Percentiles rank a stretch among this genome's conserved stretches.
Conservation (phyloP, 1,139 yeast genomes). For the Zygosaccharomyces pseudobailii region DNA sequence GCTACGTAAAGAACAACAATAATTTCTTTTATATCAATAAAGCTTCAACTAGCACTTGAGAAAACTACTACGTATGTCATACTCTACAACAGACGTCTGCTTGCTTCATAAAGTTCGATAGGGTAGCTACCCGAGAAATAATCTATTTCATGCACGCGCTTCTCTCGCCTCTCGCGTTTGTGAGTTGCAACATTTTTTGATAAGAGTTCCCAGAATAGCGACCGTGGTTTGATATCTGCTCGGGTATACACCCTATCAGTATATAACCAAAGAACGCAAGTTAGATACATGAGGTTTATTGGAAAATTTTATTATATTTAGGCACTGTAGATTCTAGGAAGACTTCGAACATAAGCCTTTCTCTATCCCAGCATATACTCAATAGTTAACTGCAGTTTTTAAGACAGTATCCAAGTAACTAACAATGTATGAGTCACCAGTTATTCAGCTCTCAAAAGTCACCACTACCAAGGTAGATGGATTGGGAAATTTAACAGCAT, state of each 20-base stretch:
- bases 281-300: no score
- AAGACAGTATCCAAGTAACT: neutral
- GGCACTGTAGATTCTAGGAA: no score
- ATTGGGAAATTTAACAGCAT: slow-evolving; percentile 10
- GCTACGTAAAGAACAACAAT: neutral
- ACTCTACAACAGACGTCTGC: neutral
- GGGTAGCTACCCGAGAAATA: neutral
- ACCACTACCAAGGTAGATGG: slow-evolving; percentile 6
- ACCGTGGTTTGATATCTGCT: neutral
- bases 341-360: no score
- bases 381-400: no score
- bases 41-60: neutral
- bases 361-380: no score
- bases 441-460: slow-evolving; percentile 4
- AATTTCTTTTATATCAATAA: neutral
- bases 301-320: no score
- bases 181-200: neutral
- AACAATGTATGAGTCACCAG: slow-evolving; percentile 9
- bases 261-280: no score
- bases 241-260: no score
- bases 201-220: neutral
- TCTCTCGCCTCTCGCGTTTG: neutral
- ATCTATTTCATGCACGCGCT: neutral
- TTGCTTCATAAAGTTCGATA: neutral
- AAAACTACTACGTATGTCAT: neutral